phyloP scores from a whole-genome alignment of 1,284 basidiomycete genomes.

The Amylostereum areolatum region DNA sequence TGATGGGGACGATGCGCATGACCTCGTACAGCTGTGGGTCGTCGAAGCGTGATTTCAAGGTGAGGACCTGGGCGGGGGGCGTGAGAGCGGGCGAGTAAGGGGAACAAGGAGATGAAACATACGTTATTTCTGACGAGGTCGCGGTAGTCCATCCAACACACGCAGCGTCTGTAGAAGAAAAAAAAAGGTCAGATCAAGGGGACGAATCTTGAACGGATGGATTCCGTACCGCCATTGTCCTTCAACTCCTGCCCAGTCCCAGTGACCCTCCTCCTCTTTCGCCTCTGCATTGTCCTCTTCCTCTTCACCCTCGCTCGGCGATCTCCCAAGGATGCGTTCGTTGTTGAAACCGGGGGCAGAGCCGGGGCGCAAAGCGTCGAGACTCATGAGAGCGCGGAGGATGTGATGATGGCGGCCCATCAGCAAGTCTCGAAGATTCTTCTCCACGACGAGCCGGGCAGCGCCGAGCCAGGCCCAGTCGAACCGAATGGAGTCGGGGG shows the following conservation, averaged over 20 bases:
- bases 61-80: constrained; percentile 8
- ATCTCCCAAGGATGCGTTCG: constrained; percentile 7
- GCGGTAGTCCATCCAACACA: constrained; percentile 55
- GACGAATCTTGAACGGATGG: background rate
- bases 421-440: constrained; percentile 18
- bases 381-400: constrained; percentile 30
- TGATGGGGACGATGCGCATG: constrained; percentile 47
- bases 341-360: constrained; percentile 34
- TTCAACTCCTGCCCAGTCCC: constrained; percentile 54
- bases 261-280: constrained; percentile 15
- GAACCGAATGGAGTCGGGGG: constrained; percentile 12
- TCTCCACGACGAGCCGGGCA: constrained; percentile 21
- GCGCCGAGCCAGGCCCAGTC: constrained; percentile 26
- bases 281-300: constrained; percentile 12
- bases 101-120: constrained; percentile 5
- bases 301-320: constrained; percentile 6
- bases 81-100: background rate
- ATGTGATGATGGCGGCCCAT: constrained; percentile 15
- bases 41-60: constrained; percentile 21
- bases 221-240: constrained; percentile 46
- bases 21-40: constrained; percentile 36
- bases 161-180: constrained; percentile 33
- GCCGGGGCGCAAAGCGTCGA: constrained; percentile 40
- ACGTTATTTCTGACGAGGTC: constrained; percentile 41
- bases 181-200: background rate